Evolutionary conservation across 148 eudicot genomes (phyloP), one percentile per base, ranked within the genome.

Genomic region (Camellia lanceoleosa): DNA sequence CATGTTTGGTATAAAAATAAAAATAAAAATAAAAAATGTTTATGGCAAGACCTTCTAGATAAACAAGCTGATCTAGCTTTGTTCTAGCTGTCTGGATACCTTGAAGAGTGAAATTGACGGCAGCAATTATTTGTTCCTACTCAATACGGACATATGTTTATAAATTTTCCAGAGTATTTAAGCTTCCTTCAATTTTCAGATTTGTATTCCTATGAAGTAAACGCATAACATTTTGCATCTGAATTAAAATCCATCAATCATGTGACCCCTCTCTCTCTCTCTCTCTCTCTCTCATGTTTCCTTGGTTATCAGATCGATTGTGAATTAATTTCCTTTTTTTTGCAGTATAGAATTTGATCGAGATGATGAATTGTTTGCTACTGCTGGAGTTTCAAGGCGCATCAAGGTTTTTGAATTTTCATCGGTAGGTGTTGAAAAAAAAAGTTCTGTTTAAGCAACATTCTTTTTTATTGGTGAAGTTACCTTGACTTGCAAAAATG

Each of bases 341-440:
- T 85, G 87, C 98, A 97, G 99, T 86, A 94, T 97, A 87, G 99
- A 97, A 78, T 97, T 97, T 83, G 94, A 97, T 85, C 84, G 99
- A 81, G 98, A 97, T 83, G 89, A 91, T 78, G 97, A 94, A 79
- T 79, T 97, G 68, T 97, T 97, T 87, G 98, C 99, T 68, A 97
- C 97, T 71, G 99, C 98, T 65, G 99, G 99, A 75, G 99, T 92
- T 77, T 96, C 98, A 75, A 89, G 91, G 83, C 87, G 95, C 49
- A 94, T 97, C 83, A 97, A 97, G 86, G 87, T 97, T 77, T 97
- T 92, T 74, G 98, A 97, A 78, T 92, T 91, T 78, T 78, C 92
- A 66, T 88, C 98, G 71, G 98, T 97, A 89, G 84, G 92, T 71
- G 20, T 75, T 55, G 61, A 23, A 62, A 54, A 14, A 13, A 23